phyloP scores from a whole-genome alignment of 306 rosid species.

The Cucumis hystrix region DNA sequence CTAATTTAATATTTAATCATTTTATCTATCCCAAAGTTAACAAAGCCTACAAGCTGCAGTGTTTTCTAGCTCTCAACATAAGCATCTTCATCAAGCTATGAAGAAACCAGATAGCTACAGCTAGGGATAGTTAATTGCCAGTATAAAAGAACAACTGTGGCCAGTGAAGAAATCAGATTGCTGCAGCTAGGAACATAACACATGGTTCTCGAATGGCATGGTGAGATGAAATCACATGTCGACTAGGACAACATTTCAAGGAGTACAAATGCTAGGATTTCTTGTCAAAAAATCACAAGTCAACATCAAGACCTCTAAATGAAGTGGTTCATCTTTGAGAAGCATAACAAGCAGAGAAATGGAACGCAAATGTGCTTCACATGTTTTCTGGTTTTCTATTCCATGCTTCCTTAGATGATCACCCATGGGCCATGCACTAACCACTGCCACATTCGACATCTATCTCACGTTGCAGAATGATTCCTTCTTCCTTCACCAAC shows the following conservation, averaged over 20 bases:
- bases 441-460: constrained; percentile 26
- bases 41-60: neutral
- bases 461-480: constrained; percentile 25
- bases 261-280: neutral
- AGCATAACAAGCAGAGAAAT: neutral
- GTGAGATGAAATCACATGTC: neutral
- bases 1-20: no score
- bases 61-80: neutral
- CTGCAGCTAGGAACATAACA: neutral
- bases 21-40: neutral
- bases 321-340: neutral
- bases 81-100: neutral
- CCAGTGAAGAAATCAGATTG: neutral
- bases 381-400: neutral
- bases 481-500: constrained; percentile 47
- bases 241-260: neutral
- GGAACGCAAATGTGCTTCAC: neutral
- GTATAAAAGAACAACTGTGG: neutral
- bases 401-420: neutral
- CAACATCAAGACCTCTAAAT: neutral
- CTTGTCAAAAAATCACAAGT: neutral
- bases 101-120: no score
- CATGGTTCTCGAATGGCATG: neutral
- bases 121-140: neutral
- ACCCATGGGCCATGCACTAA: constrained; percentile 5